phyloP scores from a whole-genome alignment of 2,329 filamentous ascomycete species.

The Xylariaceae sp. region DNA sequence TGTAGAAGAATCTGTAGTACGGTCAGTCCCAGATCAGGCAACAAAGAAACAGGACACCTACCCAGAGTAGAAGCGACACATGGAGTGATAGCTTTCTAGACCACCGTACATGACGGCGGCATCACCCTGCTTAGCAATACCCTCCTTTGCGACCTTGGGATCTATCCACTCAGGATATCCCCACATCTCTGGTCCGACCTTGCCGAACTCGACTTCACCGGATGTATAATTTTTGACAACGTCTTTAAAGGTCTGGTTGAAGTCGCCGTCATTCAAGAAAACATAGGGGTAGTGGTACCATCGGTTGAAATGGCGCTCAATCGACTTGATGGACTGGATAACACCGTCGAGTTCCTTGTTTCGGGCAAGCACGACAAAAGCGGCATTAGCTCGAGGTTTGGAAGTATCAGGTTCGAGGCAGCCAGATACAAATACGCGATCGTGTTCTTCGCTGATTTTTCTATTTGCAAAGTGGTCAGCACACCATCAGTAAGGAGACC shows the following conservation, averaged over 20 bases:
- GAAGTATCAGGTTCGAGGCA: conserved; percentile 79
- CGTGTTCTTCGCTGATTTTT: conserved; percentile 94
- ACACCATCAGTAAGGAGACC: conserved; percentile 10
- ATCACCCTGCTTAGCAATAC: conserved; percentile 94
- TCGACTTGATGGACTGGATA: conserved; percentile 93
- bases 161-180: conserved; percentile 97
- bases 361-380: conserved; percentile 90
- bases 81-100: conserved; percentile 97
- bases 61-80: conserved; percentile 99
- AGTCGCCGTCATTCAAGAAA: conserved; percentile 95
- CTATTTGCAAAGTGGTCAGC: conserved; percentile 44
- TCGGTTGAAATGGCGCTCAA: conserved; percentile 97
- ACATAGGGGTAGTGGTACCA: conserved; percentile 99
- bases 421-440: conserved; percentile 92
- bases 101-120: conserved; percentile 98
- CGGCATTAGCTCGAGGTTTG: conserved; percentile 83
- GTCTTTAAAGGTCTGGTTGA: conserved; percentile 91
- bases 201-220: conserved; percentile 83
- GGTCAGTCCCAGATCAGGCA: neutral
- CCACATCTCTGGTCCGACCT: conserved; percentile 89
- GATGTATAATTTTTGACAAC: conserved; percentile 89
- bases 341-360: conserved; percentile 97
- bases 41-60: conserved; percentile 44
- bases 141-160: conserved; percentile 88
- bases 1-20: conserved; percentile 80